A percentile compares a stretch with the other conserved stretches of the same genome.
Evolutionary conservation across 306 rosid species (phyloP).

Genomic region (Castanea mollissima): DNA sequence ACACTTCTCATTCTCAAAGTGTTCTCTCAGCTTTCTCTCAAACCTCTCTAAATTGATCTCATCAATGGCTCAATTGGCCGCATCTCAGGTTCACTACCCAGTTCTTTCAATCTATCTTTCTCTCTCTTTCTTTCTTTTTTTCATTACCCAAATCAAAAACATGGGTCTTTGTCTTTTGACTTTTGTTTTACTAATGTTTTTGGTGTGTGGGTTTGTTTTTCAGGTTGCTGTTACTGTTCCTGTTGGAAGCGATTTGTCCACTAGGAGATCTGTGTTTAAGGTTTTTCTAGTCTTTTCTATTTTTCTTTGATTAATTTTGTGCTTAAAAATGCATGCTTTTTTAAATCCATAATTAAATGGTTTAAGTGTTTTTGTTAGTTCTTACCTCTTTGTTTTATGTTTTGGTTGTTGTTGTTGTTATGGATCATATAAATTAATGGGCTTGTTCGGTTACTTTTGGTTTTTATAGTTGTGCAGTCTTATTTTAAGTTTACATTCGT

Average conservation of each 20-base stretch:
- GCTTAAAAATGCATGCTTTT: constrained; percentile 1
- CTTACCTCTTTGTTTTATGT: background rate
- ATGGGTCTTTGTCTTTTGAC: constrained; percentile 4
- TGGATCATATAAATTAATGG: background rate
- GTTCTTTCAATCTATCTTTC: background rate
- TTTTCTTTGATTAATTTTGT: background rate
- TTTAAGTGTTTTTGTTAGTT: background rate
- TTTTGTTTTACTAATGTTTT: background rate
- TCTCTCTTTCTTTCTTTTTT: too few species aligned
- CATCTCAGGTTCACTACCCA: constrained; percentile 39
- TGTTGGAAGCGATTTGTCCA: constrained; percentile 41
- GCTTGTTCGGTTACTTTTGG: background rate
- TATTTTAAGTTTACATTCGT: background rate
- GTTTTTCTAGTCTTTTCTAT: constrained; percentile 8
- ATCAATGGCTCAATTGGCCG: constrained; percentile 40
- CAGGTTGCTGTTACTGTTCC: constrained; percentile 50
- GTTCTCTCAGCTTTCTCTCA: background rate
- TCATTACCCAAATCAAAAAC: too few species aligned
- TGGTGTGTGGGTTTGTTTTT: background rate
- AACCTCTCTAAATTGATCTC: constrained; percentile 11
- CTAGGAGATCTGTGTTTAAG: constrained; percentile 52
- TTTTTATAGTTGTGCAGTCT: background rate
- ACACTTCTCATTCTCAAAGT: too few species aligned
- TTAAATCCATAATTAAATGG: background rate
- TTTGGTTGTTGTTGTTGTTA: background rate